Base-by-base conservation (phyloP, 129 eudicot species). In the Flaveria brownii region DNA sequence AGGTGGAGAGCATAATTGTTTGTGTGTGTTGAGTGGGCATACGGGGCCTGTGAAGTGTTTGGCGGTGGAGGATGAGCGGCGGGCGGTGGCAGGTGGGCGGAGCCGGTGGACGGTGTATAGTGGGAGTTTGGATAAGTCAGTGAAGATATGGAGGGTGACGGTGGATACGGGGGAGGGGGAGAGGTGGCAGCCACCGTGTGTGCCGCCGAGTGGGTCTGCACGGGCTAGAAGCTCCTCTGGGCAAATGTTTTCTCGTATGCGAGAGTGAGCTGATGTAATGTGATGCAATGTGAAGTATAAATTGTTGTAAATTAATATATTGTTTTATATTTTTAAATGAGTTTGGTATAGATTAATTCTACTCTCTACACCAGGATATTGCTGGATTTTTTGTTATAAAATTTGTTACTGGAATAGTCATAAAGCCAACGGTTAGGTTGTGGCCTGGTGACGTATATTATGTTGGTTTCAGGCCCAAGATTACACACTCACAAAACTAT, bases 21-120 rank as follows among this genome's bases (percentile, higher is more conserved):
- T 91, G 78, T 79, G 85, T 1, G 80, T 82, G 51, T 70, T 91
- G 78, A 87, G 75, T 2, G 97, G 96, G 3, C 97, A 92, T 56
- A 78, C 77, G 0, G 97, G 92, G 14, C 97, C 97, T 17, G 97
- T 92, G 42, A 92, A 92, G 80, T 92, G 97, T 74, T 81, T 92
- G 68, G 92, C 97, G 11, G 92, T 91, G 42, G 97, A 88, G 62
- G 86, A 84, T 57, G 90, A 82, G 33, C 74, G 73, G 60, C 85
- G 69, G 28, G 83, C 41, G 9, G 51, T 28, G 41, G 22, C 69
- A 14, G 9, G 4, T 13, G 2, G 49, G 13, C 63, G 75, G 65
- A 13, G 75, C 52, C 30, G 77, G 74, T 88, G 88, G 81, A 82
- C 88, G 12, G 83, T 87, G 23, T 91, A 91, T n/a, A 88, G 97